These are phyloP conservation scores for Penicillium sp. DNA, from an alignment of 2,329 filamentous ascomycete species.

Conservation along the genomic window DNA sequence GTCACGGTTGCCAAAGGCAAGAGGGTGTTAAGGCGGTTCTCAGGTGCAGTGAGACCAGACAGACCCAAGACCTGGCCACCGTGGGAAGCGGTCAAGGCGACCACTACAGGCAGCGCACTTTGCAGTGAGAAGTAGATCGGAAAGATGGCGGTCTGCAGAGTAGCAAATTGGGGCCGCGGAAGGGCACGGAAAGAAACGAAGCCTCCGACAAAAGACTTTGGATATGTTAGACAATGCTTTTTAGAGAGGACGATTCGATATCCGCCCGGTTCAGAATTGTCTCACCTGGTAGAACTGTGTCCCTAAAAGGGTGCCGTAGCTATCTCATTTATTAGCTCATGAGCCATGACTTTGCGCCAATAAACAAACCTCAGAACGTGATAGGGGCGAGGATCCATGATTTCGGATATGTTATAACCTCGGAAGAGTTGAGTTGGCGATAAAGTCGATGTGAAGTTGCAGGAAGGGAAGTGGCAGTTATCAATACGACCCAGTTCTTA, in stretches of 20 bases:
- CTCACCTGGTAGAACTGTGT: constrained; percentile 79
- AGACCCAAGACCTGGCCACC: constrained; percentile 32
- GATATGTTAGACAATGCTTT: not conserved
- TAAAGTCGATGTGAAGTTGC: constrained; percentile 1
- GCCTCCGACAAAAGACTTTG: constrained; percentile 70
- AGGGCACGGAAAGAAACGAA: constrained; percentile 74
- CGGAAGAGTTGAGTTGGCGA: not conserved
- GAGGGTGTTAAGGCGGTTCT: constrained; percentile 63
- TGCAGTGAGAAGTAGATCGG: constrained; percentile 81
- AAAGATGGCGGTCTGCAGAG: constrained; percentile 77
- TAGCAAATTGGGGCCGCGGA: constrained; percentile 74
- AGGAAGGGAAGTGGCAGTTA: constrained; percentile 1
- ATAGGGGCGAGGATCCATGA: constrained; percentile 36
- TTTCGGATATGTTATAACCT: constrained; percentile 18
- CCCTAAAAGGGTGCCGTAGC: constrained; percentile 84
- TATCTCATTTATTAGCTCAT: constrained; percentile 34
- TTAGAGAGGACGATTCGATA: not conserved
- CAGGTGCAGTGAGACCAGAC: constrained; percentile 46
- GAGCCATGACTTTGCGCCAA: not conserved
- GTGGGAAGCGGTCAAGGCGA: constrained; percentile 80
- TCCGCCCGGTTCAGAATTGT: not conserved
- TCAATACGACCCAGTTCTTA: not conserved
- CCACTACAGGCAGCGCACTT: constrained; percentile 66
- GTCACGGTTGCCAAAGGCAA: constrained; percentile 68
- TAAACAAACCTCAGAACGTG: constrained; percentile 31